These are phyloP conservation scores for Lanzia echinophila DNA, from an alignment of 2,329 filamentous ascomycete species.

Conservation along the genomic window DNA sequence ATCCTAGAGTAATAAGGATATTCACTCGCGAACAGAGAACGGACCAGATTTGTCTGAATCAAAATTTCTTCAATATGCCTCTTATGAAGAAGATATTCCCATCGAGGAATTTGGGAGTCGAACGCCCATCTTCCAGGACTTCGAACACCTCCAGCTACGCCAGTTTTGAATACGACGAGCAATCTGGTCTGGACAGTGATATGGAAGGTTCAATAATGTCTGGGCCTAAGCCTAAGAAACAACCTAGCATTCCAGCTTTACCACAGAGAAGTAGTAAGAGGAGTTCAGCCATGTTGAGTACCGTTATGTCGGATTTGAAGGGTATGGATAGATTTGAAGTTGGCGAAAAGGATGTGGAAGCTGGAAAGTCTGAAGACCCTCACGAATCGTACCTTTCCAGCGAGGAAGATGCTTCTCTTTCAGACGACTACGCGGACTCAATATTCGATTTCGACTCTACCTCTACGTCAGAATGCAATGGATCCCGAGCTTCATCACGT, in stretches of 20 bases:
- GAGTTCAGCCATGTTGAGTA: constrained; percentile 22
- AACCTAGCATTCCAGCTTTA: constrained; percentile 18
- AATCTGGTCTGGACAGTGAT: constrained; percentile 22
- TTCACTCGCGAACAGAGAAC: constrained; percentile 3
- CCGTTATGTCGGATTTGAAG: constrained; percentile 24
- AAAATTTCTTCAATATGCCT: constrained; percentile 16
- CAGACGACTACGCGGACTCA: constrained; percentile 52
- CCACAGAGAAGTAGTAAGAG: constrained; percentile 24
- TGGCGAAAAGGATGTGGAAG: constrained; percentile 13
- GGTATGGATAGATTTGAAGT: constrained; percentile 18
- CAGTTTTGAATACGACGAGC: constrained; percentile 20
- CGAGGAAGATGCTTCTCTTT: constrained; percentile 58
- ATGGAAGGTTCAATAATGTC: constrained; percentile 27
- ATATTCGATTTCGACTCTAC: constrained; percentile 36
- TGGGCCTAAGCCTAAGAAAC: constrained; percentile 19
- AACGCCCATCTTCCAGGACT: constrained; percentile 1
- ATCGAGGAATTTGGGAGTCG: constrained; percentile 14
- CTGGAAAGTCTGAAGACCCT: constrained; percentile 31
- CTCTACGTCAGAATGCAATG: constrained; percentile 31
- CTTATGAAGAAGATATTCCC: constrained; percentile 22
- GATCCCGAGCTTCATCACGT: constrained; percentile 20
- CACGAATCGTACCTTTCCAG: constrained; percentile 59
- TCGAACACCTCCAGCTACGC: constrained; percentile 16
- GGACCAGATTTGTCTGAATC: constrained; percentile 1
- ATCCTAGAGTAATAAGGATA: constrained; percentile 4